Evolutionary conservation across 2,329 filamentous ascomycete species (phyloP), one percentile per base, ranked within the genome.

Genomic region (Exophiala mesophila): DNA sequence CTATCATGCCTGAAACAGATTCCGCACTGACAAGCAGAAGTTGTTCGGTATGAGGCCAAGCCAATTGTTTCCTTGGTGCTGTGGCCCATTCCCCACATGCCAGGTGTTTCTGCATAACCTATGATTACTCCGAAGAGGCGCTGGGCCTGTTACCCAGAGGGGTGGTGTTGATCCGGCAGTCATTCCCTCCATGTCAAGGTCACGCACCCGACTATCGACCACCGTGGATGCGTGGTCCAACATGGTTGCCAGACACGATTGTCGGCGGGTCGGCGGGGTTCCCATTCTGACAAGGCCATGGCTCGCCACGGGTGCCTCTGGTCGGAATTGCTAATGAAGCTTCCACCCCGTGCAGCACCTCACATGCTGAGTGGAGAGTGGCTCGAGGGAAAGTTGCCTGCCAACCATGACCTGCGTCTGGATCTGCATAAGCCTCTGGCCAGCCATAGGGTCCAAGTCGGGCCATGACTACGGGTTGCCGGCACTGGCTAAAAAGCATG

Each of bases 401-500:
- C 48, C 48, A 51, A 51, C 47, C 45, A 51, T 18, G 41, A 13
- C 34, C 33, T 19, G 34, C 39, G 13, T 40, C 44, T 47, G 38
- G 49, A 51, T 55, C 48, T 52, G 45, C 49, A 46, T 26, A 18
- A 41, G 31, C 45, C 36, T 39, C 41, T 36, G 20, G 34, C 39
- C 34, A 45, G 26, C 44, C 34, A 39, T 43, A 18, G 39, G 40
- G 47, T 39, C 45, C 48, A 48, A 48, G 45, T 42, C 44, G 24
- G 47, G 44, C 28, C 47, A 45, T 43, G 49, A 54, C 38, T 39
- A 49, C 51, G 45, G 44, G 36, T 34, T 41, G 39, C 44, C 43
- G 44, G 45, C 47, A 54, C 51, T 55, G 53, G 53, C 44, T 44
- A 42, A 44, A 54, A 48, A 32, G 42, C 26, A 42, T 55, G 53